Evolutionary conservation across 2,329 filamentous ascomycete genomes (phyloP).

Genomic region (Passalora sequoiae): DNA sequence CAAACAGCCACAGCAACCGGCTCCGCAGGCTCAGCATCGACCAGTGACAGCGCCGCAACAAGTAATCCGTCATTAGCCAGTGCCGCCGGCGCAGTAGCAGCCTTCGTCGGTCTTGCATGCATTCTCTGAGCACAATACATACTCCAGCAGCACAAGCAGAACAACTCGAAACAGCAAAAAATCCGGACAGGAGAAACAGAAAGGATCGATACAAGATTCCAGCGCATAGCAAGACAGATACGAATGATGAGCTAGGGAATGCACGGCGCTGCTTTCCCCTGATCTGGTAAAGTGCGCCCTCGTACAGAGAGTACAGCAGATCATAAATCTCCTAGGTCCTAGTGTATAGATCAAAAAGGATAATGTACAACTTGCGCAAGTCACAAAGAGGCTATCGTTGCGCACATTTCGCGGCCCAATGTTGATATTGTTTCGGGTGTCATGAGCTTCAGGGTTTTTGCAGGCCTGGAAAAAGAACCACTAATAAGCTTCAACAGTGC

Average conservation of each 20-base stretch:
- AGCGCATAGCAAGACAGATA: slow-evolving; percentile 1
- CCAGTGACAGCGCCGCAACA: slow-evolving; percentile 3
- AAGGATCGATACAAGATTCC: background rate
- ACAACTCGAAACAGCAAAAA: background rate
- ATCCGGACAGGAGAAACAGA: background rate
- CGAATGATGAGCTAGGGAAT: slow-evolving; percentile 1
- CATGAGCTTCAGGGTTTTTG: no score
- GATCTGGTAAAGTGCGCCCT: background rate
- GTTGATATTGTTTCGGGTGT: no score
- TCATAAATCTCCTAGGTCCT: slow-evolving; percentile 5
- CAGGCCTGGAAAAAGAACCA: no score
- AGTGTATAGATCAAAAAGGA: slow-evolving; percentile 6
- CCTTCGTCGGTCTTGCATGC: slow-evolving; percentile 7
- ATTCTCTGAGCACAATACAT: background rate
- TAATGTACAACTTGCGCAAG: no score
- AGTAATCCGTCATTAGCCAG: background rate
- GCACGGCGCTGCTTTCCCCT: background rate
- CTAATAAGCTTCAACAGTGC: no score
- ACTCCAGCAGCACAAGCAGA: background rate
- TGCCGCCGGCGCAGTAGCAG: slow-evolving; percentile 5
- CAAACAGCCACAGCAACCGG: slow-evolving; percentile 11
- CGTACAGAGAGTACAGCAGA: slow-evolving; percentile 2
- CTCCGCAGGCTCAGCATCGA: slow-evolving; percentile 3
- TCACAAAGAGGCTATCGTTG: no score
- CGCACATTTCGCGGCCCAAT: no score